A percentile compares a stretch with the other conserved stretches of the same genome.
phyloP scores from a whole-genome alignment of 148 eudicot species.

The Rhododendron henanense region DNA sequence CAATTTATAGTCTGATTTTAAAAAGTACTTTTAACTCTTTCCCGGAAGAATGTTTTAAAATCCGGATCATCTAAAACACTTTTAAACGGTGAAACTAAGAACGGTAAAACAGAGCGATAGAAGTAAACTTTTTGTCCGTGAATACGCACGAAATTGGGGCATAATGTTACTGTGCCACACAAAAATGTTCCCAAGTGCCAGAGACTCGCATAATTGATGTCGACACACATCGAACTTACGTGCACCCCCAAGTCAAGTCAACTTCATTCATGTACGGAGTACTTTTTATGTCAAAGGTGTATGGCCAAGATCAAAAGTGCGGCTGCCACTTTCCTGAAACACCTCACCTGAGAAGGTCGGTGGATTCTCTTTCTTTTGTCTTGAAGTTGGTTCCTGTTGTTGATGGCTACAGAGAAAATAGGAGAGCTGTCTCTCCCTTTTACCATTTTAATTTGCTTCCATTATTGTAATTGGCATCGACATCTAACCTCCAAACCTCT shows the following conservation, averaged over 20 bases:
- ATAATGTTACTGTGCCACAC: background rate
- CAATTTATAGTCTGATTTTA: no score
- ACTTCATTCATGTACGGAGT: background rate
- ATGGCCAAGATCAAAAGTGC: background rate
- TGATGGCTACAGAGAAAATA: background rate
- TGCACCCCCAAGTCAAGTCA: background rate
- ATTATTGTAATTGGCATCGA: background rate
- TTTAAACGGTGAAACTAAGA: fast-evolving
- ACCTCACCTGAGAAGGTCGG: background rate
- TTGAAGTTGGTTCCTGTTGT: background rate
- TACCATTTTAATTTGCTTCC: background rate
- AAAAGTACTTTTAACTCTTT: no score
- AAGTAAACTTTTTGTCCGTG: no score
- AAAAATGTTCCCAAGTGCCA: no score
- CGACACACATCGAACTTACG: no score
- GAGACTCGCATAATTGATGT: background rate
- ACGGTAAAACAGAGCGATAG: fast-evolving
- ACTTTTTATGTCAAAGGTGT: background rate
- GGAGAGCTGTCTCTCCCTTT: background rate
- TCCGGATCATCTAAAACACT: fast-evolving
- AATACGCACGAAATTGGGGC: no score
- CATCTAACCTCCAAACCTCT: background rate
- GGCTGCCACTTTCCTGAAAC: background rate
- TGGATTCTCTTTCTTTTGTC: background rate
- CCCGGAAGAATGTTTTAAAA: no score